Percentiles rank a stretch among this genome's conserved stretches.
These are phyloP conservation scores for Lactarius indigo DNA, from an alignment of 768 basidiomycete species.

Conservation along the genomic window DNA sequence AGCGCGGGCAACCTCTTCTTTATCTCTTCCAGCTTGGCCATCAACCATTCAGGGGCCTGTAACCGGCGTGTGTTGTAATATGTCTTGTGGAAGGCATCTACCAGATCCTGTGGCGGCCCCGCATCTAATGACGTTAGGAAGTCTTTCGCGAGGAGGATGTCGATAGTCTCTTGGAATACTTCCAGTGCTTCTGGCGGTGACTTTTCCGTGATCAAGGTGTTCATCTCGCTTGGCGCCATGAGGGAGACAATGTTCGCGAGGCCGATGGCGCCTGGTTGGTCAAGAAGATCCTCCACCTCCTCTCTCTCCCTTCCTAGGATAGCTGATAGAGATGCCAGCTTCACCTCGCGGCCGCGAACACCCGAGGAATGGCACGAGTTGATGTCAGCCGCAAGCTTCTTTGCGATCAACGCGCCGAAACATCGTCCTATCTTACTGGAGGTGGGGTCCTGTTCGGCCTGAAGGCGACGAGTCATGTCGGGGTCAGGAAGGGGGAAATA, in stretches of 20 bases:
- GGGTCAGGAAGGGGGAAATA: no score
- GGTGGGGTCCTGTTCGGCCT: no score
- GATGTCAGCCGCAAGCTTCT: no score
- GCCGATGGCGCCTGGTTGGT: not conserved
- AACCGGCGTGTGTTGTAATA: not conserved
- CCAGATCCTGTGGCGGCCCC: not conserved
- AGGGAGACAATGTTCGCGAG: not conserved
- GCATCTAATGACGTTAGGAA: not conserved
- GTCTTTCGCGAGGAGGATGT: not conserved
- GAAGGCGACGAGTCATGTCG: no score
- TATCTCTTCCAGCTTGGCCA: accelerated
- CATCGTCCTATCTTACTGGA: no score
- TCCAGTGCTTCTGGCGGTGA: not conserved
- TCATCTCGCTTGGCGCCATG: not conserved
- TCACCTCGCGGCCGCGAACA: no score
- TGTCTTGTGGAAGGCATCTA: not conserved
- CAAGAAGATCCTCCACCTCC: not conserved
- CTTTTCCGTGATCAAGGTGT: not conserved
- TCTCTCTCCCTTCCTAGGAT: not conserved
- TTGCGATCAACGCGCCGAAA: no score
- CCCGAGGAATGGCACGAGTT: no score
- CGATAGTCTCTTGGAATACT: not conserved
- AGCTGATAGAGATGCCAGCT: no score
- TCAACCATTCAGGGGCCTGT: not conserved
- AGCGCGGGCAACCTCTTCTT: not conserved